Evolutionary conservation across 1,284 basidiomycete genomes (phyloP).

Genomic region (Moesziomyces antarcticus): DNA sequence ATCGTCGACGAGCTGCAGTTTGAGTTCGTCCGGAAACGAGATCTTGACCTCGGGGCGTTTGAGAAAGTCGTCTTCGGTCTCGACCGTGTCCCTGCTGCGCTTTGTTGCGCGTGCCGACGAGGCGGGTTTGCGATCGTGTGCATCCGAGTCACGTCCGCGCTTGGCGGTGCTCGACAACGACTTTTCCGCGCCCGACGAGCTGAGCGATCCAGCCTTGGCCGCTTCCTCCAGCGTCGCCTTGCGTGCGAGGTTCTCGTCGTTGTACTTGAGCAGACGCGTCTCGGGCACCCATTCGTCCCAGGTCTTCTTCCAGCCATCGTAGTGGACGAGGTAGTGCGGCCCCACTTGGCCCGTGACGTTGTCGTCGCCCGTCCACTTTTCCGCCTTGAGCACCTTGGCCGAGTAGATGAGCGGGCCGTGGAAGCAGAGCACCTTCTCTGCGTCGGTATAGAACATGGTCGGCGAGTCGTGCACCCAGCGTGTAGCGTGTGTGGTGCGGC

Average conservation of each 20-base stretch:
- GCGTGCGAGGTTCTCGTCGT: conserved; percentile 83
- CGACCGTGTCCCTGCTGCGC: conserved; percentile 41
- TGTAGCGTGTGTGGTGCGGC: neutral
- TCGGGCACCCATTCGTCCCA: conserved; percentile 99
- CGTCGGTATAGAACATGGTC: conserved; percentile 69
- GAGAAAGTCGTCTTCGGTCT: conserved; percentile 71
- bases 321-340: conserved; percentile 93
- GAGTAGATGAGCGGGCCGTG: conserved; percentile 95
- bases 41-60: conserved; percentile 91
- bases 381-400: conserved; percentile 88
- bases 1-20: conserved; percentile 91
- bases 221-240: conserved; percentile 72
- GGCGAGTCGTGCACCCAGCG: neutral
- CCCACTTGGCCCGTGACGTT: conserved; percentile 76
- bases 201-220: conserved; percentile 64
- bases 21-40: conserved; percentile 86
- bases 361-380: conserved; percentile 79
- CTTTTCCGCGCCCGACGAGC: conserved; percentile 33
- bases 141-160: conserved; percentile 15
- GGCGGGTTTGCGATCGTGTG: conserved; percentile 12
- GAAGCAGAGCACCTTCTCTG: conserved; percentile 90
- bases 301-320: conserved; percentile 99
- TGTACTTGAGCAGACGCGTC: conserved; percentile 83
- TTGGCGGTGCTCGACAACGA: conserved; percentile 21
- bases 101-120: conserved; percentile 24